Percentiles rank a stretch among this genome's conserved stretches.
phyloP scores from a whole-genome alignment of 1,139 yeast genomes.

The Citeromyces hawaiiensis region DNA sequence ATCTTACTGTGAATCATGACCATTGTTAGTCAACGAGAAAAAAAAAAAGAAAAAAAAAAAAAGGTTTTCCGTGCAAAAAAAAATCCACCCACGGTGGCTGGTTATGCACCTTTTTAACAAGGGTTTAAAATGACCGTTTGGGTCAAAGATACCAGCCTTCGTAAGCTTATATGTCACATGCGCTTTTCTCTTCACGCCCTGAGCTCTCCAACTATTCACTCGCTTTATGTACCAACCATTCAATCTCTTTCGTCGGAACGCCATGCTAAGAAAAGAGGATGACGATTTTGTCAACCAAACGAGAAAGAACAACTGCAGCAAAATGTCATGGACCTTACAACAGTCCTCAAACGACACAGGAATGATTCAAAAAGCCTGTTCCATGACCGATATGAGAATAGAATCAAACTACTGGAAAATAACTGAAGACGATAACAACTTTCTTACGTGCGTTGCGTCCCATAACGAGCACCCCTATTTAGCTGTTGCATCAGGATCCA shows the following conservation, averaged over 20 bases:
- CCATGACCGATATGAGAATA: constrained; percentile 27
- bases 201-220: background rate
- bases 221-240: constrained; percentile 2
- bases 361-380: constrained; percentile 24
- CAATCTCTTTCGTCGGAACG: constrained; percentile 3
- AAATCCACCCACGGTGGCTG: no score
- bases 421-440: constrained; percentile 20
- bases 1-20: no score
- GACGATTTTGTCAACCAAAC: background rate
- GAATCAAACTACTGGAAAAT: constrained; percentile 61
- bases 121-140: background rate
- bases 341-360: background rate
- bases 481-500: constrained; percentile 48
- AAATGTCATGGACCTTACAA: background rate
- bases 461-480: constrained; percentile 26
- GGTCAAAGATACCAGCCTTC: background rate
- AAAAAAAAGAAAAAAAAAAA: no score
- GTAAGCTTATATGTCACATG: background rate
- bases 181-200: background rate
- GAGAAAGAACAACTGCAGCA: background rate
- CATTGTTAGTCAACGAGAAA: no score
- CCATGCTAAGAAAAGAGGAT: background rate
- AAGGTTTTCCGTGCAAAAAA: no score
- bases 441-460: constrained; percentile 44
- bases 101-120: background rate